Conservation (phyloP, 208 protist species). For the Acanthamoeba triangularis region DNA sequence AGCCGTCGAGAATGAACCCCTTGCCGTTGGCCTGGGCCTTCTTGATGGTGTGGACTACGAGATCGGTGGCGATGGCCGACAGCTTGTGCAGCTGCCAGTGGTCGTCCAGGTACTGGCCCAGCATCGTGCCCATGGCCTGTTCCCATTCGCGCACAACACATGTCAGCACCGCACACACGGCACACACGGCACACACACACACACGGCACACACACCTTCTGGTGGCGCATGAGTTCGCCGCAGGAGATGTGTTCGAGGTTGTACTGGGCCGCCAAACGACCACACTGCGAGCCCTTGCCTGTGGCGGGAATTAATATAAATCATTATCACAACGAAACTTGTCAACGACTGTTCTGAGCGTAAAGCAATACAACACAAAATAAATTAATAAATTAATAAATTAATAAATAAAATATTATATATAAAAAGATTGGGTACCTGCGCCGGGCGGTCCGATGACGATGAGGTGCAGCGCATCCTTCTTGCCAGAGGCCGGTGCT, state of each 20-base stretch:
- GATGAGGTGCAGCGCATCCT: not conserved
- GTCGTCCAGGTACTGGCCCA: slow-evolving; percentile 46
- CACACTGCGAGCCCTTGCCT: slow-evolving; percentile 25
- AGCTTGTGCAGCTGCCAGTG: slow-evolving; percentile 59
- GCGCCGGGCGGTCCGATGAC: slow-evolving; percentile 19
- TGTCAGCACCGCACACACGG: not conserved
- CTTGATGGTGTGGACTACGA: not conserved
- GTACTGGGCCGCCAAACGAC: slow-evolving; percentile 18
- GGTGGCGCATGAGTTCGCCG: slow-evolving; percentile 15
- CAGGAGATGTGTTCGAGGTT: slow-evolving; percentile 50
- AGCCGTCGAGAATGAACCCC: slow-evolving; percentile 33
- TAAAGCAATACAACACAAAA: too few relatives aligned
- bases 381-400: not conserved
- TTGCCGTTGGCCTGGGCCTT: slow-evolving; percentile 36
- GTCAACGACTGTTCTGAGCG: not conserved
- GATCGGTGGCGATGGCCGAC: slow-evolving; percentile 47
- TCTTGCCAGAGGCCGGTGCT: not conserved
- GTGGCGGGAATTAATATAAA: not conserved
- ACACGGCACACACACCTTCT: not conserved
- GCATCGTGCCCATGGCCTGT: not conserved
- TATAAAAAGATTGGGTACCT: not conserved
- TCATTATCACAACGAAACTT: not conserved
- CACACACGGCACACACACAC: not conserved
- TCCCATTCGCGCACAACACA: not conserved
- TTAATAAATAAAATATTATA: not conserved